phyloP scores from a whole-genome alignment of 2,329 filamentous ascomycete species.

The Trichoderma simmonsii region DNA sequence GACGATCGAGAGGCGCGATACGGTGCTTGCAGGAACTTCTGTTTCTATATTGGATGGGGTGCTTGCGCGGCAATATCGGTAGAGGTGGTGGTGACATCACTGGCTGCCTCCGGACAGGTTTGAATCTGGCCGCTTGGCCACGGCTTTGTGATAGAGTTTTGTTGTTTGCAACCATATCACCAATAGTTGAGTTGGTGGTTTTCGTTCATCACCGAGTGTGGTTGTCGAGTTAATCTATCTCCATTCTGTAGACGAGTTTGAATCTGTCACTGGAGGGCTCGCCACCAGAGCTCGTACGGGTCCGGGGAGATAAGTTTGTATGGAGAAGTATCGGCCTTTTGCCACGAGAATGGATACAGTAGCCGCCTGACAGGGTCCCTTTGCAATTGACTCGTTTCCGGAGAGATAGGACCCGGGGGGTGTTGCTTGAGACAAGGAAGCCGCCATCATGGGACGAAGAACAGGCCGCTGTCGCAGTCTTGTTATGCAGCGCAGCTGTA shows the following conservation, averaged over 20 bases:
- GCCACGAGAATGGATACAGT: slow-evolving; percentile 9
- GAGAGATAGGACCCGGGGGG: slow-evolving; percentile 4
- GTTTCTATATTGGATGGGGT: slow-evolving; percentile 1
- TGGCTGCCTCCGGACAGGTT: background rate
- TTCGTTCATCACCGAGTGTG: background rate
- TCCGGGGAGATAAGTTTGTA: background rate
- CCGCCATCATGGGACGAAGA: background rate
- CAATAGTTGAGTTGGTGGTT: background rate
- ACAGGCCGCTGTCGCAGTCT: background rate
- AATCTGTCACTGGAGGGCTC: background rate
- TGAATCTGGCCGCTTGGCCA: background rate
- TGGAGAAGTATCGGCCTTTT: background rate
- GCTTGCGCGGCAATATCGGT: background rate
- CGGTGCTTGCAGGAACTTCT: slow-evolving; percentile 14
- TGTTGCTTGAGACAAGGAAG: background rate
- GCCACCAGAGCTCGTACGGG: background rate
- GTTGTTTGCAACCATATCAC: background rate
- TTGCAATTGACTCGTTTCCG: background rate
- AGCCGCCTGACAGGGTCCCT: background rate
- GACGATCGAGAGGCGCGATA: background rate
- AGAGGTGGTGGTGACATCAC: slow-evolving; percentile 1
- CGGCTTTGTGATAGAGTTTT: background rate
- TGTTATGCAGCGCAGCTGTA: background rate
- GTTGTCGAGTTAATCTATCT: background rate
- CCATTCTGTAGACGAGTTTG: background rate